phyloP scores from a whole-genome alignment of 2,329 filamentous ascomycete species.

The Pseudogymnoascus pannorum region DNA sequence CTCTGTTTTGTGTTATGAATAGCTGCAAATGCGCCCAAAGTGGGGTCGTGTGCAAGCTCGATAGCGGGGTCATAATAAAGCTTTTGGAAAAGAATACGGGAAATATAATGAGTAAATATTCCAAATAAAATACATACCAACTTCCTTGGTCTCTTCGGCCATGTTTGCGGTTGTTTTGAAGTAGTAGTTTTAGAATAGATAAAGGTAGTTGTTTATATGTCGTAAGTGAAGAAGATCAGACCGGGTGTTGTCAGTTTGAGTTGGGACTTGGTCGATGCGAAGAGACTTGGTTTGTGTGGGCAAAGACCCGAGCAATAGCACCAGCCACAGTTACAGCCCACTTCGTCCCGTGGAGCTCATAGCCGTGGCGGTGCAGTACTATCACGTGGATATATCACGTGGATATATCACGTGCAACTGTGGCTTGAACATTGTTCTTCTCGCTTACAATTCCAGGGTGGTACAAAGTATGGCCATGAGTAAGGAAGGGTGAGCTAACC shows the following conservation, averaged over 20 bases:
- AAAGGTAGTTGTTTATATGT: constrained; percentile 7
- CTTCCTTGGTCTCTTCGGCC: constrained; percentile 35
- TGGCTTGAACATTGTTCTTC: neutral
- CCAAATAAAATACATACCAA: constrained; percentile 28
- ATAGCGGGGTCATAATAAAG: constrained; percentile 27
- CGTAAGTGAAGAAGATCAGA: neutral
- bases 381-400: neutral
- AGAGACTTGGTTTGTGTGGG: constrained; percentile 9
- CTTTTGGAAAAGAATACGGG: constrained; percentile 26
- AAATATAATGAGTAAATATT: constrained; percentile 18
- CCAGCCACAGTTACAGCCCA: neutral
- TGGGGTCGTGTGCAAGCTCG: constrained; percentile 6
- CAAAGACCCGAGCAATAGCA: neutral
- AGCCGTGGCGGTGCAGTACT: neutral
- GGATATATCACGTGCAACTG: neutral
- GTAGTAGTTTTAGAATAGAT: constrained; percentile 1
- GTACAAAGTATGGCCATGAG: neutral
- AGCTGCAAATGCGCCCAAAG: constrained; percentile 13
- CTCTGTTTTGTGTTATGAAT: constrained; percentile 17
- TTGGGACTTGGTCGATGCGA: neutral
- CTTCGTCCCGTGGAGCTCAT: neutral
- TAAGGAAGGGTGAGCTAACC: neutral
- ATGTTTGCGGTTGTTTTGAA: constrained; percentile 25
- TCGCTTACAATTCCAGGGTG: neutral
- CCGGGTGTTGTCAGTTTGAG: constrained; percentile 3